These are phyloP conservation scores for Macaranga tanarius DNA, from an alignment of 441 rosid species.

Conservation along the genomic window DNA sequence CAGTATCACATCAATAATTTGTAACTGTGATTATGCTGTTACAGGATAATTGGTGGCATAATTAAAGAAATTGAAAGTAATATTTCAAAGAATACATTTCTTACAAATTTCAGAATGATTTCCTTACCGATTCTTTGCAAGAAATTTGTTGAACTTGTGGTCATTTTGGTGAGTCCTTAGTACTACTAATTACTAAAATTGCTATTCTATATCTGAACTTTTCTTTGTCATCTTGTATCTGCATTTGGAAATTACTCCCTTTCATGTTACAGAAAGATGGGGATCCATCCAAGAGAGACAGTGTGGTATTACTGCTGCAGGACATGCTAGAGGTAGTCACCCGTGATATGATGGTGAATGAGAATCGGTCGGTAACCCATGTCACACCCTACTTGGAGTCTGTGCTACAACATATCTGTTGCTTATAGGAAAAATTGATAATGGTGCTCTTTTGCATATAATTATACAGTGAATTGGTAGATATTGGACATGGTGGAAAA, in stretches of 20 bases:
- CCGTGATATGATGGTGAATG: slow-evolving; percentile 95
- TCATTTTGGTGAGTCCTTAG: slow-evolving; percentile 68
- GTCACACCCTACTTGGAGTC: slow-evolving; percentile 18
- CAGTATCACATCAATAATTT: slow-evolving; percentile 17
- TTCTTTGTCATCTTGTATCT: not conserved
- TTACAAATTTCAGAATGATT: slow-evolving; percentile 86
- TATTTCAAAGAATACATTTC: slow-evolving; percentile 80
- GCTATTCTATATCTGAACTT: not conserved
- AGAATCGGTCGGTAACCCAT: slow-evolving; percentile 73
- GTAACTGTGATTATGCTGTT: slow-evolving; percentile 29
- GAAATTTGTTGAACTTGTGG: slow-evolving; percentile 90
- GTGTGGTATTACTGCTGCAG: slow-evolving; percentile 78
- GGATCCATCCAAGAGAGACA: slow-evolving; percentile 70
- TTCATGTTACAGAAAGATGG: slow-evolving; percentile 80
- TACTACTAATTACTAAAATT: slow-evolving; percentile 3
- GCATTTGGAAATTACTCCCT: slow-evolving; percentile 10
- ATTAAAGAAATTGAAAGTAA: slow-evolving; percentile 87
- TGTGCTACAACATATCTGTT: slow-evolving; percentile 3
- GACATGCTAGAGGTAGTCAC: slow-evolving; percentile 98
- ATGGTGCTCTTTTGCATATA: not conserved
- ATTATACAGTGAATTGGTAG: slow-evolving; percentile 70
- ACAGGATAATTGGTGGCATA: slow-evolving; percentile 86
- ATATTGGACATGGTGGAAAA: slow-evolving; percentile 84
- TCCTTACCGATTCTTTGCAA: slow-evolving; percentile 69
- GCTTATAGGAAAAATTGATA: slow-evolving; percentile 20